These are phyloP conservation scores for Keqinozyma sinolaborantium DNA, from an alignment of 1,139 yeast genomes.

Conservation along the genomic window DNA sequence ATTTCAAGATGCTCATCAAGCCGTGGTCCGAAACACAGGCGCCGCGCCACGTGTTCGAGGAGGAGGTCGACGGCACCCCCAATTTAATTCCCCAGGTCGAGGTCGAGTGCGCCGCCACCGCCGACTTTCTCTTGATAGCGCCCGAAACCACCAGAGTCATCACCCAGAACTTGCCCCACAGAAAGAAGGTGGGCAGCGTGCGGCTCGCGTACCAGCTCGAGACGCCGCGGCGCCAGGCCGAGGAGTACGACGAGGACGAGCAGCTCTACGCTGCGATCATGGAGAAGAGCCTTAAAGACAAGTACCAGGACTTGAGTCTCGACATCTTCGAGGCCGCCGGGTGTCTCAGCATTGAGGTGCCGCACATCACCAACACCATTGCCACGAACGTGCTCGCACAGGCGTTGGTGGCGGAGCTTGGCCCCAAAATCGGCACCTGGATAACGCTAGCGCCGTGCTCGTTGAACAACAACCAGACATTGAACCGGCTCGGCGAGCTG, in stretches of 20 bases:
- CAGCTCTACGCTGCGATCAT: conserved; percentile 44
- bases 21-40: conserved; percentile 51
- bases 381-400: conserved; percentile 29
- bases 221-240: conserved; percentile 8
- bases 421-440: conserved; percentile 18
- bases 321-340: conserved; percentile 18
- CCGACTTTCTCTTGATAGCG: conserved; percentile 18
- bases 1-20: conserved; percentile 39
- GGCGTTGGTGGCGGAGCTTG: conserved; percentile 12
- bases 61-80: conserved; percentile 27
- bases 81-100: conserved; percentile 15
- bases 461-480: conserved; percentile 26
- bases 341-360: conserved; percentile 21
- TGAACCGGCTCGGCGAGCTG: conserved; percentile 23
- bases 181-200: conserved; percentile 18
- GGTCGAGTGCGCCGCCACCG: conserved; percentile 6
- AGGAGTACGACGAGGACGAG: conserved; percentile 53
- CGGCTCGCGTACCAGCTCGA: conserved; percentile 19
- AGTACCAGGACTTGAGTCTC: conserved; percentile 20
- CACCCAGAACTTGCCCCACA: conserved; percentile 15
- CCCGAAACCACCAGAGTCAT: conserved; percentile 27
- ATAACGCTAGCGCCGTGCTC: conserved; percentile 32
- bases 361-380: conserved; percentile 29
- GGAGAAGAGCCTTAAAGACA: conserved; percentile 16
- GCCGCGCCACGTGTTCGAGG: conserved; percentile 54